phyloP scores from a whole-genome alignment of 2,329 filamentous ascomycete genomes.

The Colletotrichum trifolii region DNA sequence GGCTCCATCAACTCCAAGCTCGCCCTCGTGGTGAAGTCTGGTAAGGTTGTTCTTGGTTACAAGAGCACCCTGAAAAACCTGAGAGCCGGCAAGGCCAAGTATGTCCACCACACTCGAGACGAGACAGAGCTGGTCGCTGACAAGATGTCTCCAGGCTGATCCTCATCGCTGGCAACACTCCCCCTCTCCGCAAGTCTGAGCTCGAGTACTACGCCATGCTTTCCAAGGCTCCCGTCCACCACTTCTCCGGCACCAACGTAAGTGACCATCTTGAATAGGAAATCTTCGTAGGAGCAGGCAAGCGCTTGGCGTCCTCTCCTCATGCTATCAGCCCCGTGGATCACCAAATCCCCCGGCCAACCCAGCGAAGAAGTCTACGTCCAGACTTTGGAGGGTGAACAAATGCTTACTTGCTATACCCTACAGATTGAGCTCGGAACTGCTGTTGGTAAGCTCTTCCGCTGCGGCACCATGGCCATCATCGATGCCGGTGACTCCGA shows the following conservation, averaged over 20 bases:
- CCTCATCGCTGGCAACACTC: conserved; percentile 93
- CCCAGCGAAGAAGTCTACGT: conserved; percentile 91
- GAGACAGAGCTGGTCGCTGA: conserved; percentile 9
- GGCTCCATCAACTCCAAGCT: conserved; percentile 72
- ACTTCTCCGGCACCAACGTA: conserved; percentile 99
- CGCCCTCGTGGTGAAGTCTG: conserved; percentile 72
- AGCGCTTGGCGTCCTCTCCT: conserved; percentile 43
- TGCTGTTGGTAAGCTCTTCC: conserved; percentile 98
- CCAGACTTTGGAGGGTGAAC: conserved; percentile 87
- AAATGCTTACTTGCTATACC: conserved; percentile 64
- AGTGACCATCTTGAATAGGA: conserved; percentile 58
- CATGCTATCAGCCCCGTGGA: conserved; percentile 38
- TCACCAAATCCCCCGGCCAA: conserved; percentile 54
- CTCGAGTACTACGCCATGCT: conserved; percentile 96
- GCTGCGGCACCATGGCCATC: conserved; percentile 96
- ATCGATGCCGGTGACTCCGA: conserved; percentile 98
- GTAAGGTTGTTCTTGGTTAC: conserved; percentile 89
- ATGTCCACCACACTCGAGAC: conserved; percentile 38
- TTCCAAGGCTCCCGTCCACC: conserved; percentile 94
- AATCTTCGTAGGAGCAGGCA: conserved; percentile 7
- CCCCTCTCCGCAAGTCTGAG: conserved; percentile 97
- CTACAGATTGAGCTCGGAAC: conserved; percentile 95
- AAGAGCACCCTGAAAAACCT: conserved; percentile 84
- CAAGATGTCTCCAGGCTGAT: conserved; percentile 78
- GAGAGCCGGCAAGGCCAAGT: conserved; percentile 93